A percentile compares a stretch with the other conserved stretches of the same genome.
phyloP scores from a whole-genome alignment of 345 rosid genomes.

The Zanthoxylum bungeanum region DNA sequence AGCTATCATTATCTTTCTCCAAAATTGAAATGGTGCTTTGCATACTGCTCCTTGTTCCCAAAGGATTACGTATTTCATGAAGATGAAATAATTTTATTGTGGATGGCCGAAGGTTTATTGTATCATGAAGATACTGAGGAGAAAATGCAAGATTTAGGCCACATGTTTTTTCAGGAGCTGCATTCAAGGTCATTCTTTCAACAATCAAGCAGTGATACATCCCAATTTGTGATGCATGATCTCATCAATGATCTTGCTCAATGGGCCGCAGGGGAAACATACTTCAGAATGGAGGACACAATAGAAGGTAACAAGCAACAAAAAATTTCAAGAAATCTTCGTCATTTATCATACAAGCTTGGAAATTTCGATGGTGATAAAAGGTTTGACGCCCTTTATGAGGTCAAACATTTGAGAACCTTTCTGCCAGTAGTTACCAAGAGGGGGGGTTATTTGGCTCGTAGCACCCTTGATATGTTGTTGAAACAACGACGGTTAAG shows the following conservation, averaged over 20 bases:
- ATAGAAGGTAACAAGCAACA: background rate
- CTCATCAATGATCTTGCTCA: background rate
- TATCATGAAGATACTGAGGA: no score
- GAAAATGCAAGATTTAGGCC: no score
- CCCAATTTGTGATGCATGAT: background rate
- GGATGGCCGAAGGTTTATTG: no score
- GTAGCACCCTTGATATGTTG: background rate
- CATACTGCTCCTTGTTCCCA: slow-evolving; percentile 9
- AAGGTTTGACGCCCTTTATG: background rate
- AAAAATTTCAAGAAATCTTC: background rate
- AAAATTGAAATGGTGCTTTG: slow-evolving; percentile 4
- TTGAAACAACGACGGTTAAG: background rate
- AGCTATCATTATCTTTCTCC: background rate
- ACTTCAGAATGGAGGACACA: background rate
- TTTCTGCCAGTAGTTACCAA: background rate
- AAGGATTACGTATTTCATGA: background rate
- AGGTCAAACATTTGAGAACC: background rate
- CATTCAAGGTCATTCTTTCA: no score
- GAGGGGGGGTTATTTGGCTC: background rate
- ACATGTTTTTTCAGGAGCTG: background rate
- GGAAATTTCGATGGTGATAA: background rate
- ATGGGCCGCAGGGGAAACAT: background rate
- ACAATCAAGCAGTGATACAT: no score
- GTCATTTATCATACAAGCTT: background rate
- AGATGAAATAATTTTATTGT: background rate